Percentiles rank a stretch among this genome's conserved stretches.
phyloP scores from a whole-genome alignment of 2,329 filamentous ascomycete genomes.

The Dactylonectria macrodidyma region DNA sequence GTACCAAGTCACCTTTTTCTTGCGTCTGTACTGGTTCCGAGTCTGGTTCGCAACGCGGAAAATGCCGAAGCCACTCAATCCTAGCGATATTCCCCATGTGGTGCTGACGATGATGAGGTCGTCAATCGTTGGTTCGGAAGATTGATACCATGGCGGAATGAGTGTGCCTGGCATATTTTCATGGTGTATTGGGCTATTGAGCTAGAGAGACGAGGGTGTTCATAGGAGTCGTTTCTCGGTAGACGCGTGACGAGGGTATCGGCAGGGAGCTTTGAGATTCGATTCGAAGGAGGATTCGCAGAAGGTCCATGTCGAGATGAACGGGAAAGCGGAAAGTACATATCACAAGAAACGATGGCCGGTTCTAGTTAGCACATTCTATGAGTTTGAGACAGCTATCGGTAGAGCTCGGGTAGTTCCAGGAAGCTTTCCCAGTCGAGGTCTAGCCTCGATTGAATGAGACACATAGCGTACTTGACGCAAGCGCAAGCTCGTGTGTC shows the following conservation, averaged over 20 bases:
- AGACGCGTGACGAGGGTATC: background rate
- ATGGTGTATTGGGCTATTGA: conserved; percentile 25
- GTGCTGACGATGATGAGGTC: conserved; percentile 56
- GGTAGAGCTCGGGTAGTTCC: too few species aligned
- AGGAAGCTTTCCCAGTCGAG: too few species aligned
- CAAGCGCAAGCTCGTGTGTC: too few species aligned
- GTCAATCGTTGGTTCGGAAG: conserved; percentile 36
- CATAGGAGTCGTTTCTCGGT: background rate
- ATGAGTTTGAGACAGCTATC: too few species aligned
- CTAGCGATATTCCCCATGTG: conserved; percentile 55
- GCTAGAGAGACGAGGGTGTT: background rate
- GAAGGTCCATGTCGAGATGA: too few species aligned
- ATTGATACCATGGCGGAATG: conserved; percentile 45
- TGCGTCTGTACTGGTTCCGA: conserved; percentile 48
- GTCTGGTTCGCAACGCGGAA: conserved; percentile 56
- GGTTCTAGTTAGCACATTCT: too few species aligned
- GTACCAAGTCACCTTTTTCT: conserved; percentile 54
- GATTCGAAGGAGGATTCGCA: too few species aligned
- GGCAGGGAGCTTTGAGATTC: too few species aligned
- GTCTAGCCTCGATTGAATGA: too few species aligned
- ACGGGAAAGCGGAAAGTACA: too few species aligned
- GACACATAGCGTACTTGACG: too few species aligned
- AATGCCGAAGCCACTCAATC: conserved; percentile 52
- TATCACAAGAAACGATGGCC: too few species aligned
- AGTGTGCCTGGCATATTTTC: conserved; percentile 43